phyloP scores from a whole-genome alignment of 805 yeast species.

The Candida germanica region DNA sequence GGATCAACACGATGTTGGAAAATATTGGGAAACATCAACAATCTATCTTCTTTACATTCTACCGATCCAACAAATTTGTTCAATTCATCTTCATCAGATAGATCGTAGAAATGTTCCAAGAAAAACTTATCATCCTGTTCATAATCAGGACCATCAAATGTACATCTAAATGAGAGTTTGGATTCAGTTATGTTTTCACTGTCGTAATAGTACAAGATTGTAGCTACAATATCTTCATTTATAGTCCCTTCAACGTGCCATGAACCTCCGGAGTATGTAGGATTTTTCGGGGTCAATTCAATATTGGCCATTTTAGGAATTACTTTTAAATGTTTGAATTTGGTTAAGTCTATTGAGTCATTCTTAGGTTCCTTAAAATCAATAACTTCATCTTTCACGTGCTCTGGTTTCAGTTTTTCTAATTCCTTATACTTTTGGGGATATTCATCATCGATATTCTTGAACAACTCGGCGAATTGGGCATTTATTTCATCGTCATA shows the following conservation, averaged over 20 bases:
- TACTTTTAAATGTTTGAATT: constrained; percentile 27
- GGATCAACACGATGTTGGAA: constrained; percentile 40
- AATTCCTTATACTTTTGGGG: constrained; percentile 3
- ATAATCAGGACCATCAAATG: constrained; percentile 30
- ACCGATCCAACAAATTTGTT: constrained; percentile 23
- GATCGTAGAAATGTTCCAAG: constrained; percentile 24
- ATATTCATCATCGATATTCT: constrained; percentile 2
- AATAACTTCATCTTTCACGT: constrained; percentile 6
- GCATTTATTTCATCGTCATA: constrained; percentile 16
- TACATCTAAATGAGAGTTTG: constrained; percentile 25
- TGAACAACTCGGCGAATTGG: constrained; percentile 9
- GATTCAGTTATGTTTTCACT: constrained; percentile 37
- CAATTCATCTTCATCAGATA: constrained; percentile 28
- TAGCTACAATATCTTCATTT: constrained; percentile 42
- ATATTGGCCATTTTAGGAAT: constrained; percentile 41
- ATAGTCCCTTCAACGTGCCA: constrained; percentile 45
- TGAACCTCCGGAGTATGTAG: constrained; percentile 36
- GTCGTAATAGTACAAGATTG: constrained; percentile 40
- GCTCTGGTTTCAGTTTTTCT: background rate
- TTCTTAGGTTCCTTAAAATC: constrained; percentile 7
- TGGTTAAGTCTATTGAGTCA: constrained; percentile 1
- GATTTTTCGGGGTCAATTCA: constrained; percentile 39
- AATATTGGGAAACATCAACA: constrained; percentile 37
- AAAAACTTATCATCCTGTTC: constrained; percentile 30
- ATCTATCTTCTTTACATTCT: constrained; percentile 21